These are phyloP conservation scores for Breviolum minutum DNA, from an alignment of 73 alveolate genomes.

Conservation along the genomic window DNA sequence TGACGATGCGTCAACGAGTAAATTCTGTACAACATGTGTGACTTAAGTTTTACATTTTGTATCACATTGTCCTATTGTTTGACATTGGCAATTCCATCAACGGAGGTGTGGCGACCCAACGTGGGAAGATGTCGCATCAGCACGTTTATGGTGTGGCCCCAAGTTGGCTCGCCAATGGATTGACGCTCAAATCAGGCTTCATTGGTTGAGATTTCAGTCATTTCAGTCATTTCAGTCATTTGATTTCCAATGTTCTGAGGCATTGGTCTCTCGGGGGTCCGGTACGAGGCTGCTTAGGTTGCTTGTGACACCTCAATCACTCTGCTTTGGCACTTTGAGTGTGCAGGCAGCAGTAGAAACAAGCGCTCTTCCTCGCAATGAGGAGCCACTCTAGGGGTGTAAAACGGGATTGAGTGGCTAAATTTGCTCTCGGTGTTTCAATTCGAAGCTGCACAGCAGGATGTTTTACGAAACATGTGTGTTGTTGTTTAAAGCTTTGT, in stretches of 20 bases:
- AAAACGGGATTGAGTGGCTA: no score
- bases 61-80: no score
- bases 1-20: no score
- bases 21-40: not conserved
- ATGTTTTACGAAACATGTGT: no score
- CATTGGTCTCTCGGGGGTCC: slow-evolving; percentile 53
- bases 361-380: slow-evolving; percentile 50
- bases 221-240: no score
- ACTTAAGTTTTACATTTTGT: not conserved
- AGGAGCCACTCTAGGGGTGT: not conserved
- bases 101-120: slow-evolving; percentile 48
- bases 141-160: slow-evolving; percentile 45
- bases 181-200: no score
- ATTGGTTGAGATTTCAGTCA: no score
- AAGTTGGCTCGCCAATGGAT: not conserved
- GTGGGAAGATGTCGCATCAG: slow-evolving; percentile 58
- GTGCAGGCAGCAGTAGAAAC: slow-evolving; percentile 13
- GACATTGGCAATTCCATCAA: not conserved
- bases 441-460: no score
- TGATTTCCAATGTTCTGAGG: not conserved
- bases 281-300: slow-evolving; percentile 26
- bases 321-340: not conserved
- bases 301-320: not conserved
- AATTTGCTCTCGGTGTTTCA: no score
- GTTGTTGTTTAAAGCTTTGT: no score